Evolutionary conservation across 108 stramenopile genomes (phyloP).

Genomic region (Mayamaea pseudoterrestris): DNA sequence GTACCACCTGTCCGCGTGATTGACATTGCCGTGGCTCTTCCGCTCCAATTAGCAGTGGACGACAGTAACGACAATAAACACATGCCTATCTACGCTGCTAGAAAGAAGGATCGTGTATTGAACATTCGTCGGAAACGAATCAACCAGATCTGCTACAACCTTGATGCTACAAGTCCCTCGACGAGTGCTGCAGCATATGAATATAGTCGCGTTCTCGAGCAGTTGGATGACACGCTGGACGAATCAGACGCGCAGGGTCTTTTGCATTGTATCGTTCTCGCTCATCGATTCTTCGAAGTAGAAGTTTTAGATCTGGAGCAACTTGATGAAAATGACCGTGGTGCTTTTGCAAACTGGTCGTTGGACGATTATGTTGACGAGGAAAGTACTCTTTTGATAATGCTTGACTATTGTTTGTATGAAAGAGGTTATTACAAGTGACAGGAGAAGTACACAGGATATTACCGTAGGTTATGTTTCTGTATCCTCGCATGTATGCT

Average conservation of each 20-base stretch:
- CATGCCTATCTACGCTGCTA: no score
- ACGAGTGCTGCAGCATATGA: conserved; percentile 43
- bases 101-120: conserved; percentile 15
- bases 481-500: neutral
- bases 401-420: conserved; percentile 68
- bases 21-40: conserved; percentile 12
- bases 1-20: conserved; percentile 21
- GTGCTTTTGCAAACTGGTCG: conserved; percentile 34
- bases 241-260: conserved; percentile 43
- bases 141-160: conserved; percentile 34
- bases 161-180: conserved; percentile 56
- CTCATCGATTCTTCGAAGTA: conserved; percentile 61
- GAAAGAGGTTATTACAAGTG: conserved; percentile 11
- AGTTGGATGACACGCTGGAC: conserved; percentile 57
- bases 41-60: conserved; percentile 14
- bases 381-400: conserved; percentile 56
- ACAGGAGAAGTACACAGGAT: no score
- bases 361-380: conserved; percentile 49
- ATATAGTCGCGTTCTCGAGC: conserved; percentile 45
- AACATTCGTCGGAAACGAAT: conserved; percentile 33
- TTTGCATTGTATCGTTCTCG: conserved; percentile 62
- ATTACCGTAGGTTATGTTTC: no score
- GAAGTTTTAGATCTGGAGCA: conserved; percentile 36
- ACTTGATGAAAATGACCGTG: conserved; percentile 22
- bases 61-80: no score